Evolutionary conservation across 805 yeast species (phyloP), one percentile per base, ranked within the genome.

Genomic region (Ogataea pignaliae): DNA sequence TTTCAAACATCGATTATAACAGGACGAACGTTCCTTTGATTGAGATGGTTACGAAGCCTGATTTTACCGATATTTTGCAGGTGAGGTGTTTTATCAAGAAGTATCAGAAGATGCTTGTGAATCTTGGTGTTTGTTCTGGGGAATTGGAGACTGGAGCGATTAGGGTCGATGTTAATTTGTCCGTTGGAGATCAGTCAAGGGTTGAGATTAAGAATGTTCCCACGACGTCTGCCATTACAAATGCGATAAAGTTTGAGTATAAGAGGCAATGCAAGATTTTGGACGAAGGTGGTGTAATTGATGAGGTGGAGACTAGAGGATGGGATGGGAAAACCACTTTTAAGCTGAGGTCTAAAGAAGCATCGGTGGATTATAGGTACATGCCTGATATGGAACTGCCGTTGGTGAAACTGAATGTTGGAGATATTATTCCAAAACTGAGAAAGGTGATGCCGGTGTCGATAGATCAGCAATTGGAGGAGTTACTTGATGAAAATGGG

Each of bases 351-450:
- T 71, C 78, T 3, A 93, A 93, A 56, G 97, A 91, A 60, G 76
- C 78, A 34, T 76, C 87, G 0, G 75, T 86, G 11, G 99, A 93
- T 63, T 93, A 93, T 64, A 71, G 98, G 55, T 93, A 89, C 59
- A 83, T 91, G 75, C 97, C 98, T 0, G 99, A 93, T 61, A 87
- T 95, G 2, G 99, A 93, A 61, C 66, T 93, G 29, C 89, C 93
- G 0, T 62, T 66, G 1, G 64, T 90, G 3, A 46, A 55, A 13
- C 60, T 91, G 3, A 68, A 75, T 33, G 44, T 64, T 1, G 57
- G 59, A 0, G 72, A 83, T 4, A 56, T 74, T 0, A 53, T 65
- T 0, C 69, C 73, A 2, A 67, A 85, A 0, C 54, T 61, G 11
- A 47, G 55, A 3, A 38, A 53, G 1, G 56, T 53, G 13, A 56